phyloP scores from a whole-genome alignment of 495 filamentous ascomycete species.

The Neurospora sp. region DNA sequence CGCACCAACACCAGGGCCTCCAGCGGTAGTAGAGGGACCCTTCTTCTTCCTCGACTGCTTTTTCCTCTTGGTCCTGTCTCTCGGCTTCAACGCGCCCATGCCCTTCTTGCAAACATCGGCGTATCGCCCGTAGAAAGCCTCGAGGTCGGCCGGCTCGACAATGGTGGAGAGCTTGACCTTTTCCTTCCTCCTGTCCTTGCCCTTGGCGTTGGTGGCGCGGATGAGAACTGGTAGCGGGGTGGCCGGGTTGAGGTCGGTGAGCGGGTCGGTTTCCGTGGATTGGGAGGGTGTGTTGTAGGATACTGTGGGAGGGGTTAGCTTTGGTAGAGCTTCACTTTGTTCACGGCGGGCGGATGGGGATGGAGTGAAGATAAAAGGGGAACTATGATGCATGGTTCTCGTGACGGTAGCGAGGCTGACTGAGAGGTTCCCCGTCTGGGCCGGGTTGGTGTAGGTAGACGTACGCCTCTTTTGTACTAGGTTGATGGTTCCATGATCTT shows the following conservation, averaged over 20 bases:
- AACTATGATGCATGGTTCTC: slow-evolving; percentile 12
- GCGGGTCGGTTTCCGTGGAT: slow-evolving; percentile 26
- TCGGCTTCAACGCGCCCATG: slow-evolving; percentile 81
- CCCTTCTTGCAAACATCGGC: slow-evolving; percentile 86
- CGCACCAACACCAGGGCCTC: background rate
- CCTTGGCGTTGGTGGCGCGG: slow-evolving; percentile 72
- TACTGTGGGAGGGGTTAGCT: background rate
- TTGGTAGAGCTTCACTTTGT: slow-evolving; percentile 6
- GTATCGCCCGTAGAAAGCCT: slow-evolving; percentile 73
- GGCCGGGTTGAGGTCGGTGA: slow-evolving; percentile 44
- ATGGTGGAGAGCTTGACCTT: slow-evolving; percentile 82
- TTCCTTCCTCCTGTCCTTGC: slow-evolving; percentile 33
- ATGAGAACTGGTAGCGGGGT: slow-evolving; percentile 63
- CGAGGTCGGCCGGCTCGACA: slow-evolving; percentile 63
- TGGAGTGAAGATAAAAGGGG: background rate
- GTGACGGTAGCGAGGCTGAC: background rate
- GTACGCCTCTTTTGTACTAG: slow-evolving; percentile 77
- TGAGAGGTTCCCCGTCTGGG: background rate
- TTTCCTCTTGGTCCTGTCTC: slow-evolving; percentile 77
- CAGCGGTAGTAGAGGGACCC: slow-evolving; percentile 24
- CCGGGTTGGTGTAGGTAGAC: slow-evolving; percentile 10
- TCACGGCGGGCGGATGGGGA: background rate
- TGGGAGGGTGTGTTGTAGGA: background rate
- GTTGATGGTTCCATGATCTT: slow-evolving; percentile 66
- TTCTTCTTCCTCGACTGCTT: slow-evolving; percentile 68